Base-by-base conservation (phyloP, 78 protist genomes). In the Dictyostelium capitatum region DNA sequence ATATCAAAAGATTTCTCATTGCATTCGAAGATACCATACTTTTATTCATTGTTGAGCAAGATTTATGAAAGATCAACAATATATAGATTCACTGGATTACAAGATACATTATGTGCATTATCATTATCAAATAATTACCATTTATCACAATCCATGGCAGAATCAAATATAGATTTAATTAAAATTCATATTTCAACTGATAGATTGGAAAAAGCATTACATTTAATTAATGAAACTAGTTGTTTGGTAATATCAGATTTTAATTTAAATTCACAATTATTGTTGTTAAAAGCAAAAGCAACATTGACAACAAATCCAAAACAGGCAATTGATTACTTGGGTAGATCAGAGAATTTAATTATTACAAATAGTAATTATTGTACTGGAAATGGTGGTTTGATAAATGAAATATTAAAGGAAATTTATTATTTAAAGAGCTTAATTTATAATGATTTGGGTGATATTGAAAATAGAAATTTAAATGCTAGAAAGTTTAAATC, bases 401-500 rank as follows among this genome's bases (percentile, higher is more conserved):
- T n/a, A 9, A 20, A 37, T n/a, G 15, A 82, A 12, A 11, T 57
- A 17, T 23, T 82, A 51, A 25, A 57, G 25, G 80, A 82, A 37
- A 69, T 82, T 17, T 82, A 69, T 82, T 70, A 70, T 51, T 37
- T 70, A 70, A 64, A 70, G n/a, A 82, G 90, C 53, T 30, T 65
- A 0, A 30, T 51, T 4, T 70, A 82, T 77, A 82, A 82, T 69
- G 12, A 47, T 30, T 25, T 69, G 4, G 19, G 30, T 20, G 70
- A 82, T 51, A 70, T 50, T 3, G 70, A 50, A 19, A 46, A 82
- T 20, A 82, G 90, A 62, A 69, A 69, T 82, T 47, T 37, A 50
- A 50, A 69, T 53, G 80, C 80, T n/a, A 50, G 25, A 50, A 54
- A 70, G 23, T 82, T 82, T 69, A 82, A 70, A 51, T 51, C 30